Conservation (phyloP, 208 protist genomes). For the Acanthamoeba triangularis region DNA sequence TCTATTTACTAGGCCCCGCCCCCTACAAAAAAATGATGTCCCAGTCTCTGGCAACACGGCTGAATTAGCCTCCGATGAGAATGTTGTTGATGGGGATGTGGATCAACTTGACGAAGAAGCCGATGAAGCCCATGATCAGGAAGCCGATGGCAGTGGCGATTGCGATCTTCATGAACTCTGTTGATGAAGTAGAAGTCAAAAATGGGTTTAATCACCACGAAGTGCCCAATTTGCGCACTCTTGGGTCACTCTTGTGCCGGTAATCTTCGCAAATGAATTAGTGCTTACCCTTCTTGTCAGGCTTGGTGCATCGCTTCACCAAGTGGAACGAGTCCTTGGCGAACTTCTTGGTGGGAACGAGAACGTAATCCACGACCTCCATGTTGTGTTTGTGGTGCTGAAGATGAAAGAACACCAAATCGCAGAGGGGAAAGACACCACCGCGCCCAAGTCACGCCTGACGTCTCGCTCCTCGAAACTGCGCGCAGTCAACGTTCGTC, state of each 20-base stretch:
- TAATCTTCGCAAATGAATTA: too few species aligned
- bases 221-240: background rate
- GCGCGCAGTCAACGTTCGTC: too few species aligned
- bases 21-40: background rate
- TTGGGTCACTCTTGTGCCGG: too few species aligned
- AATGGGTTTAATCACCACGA: background rate
- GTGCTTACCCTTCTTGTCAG: conserved; percentile 63
- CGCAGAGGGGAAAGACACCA: too few species aligned
- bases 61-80: conserved; percentile 86
- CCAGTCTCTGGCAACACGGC: background rate
- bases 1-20: conserved; percentile 7
- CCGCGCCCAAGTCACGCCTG: background rate
- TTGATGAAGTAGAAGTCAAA: background rate
- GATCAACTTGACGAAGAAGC: conserved; percentile 95
- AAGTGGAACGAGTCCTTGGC: conserved; percentile 56
- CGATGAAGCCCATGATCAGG: conserved; percentile 94
- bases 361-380: conserved; percentile 65
- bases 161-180: conserved; percentile 94
- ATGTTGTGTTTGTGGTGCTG: background rate
- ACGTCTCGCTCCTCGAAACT: background rate
- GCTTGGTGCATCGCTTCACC: conserved; percentile 75
- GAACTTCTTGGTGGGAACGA: conserved; percentile 72
- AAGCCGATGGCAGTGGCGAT: conserved; percentile 93
- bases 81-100: conserved; percentile 96
- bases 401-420: background rate